Conservation (phyloP, 352 stramenopile species). For the Globisporangium barbulae region DNA sequence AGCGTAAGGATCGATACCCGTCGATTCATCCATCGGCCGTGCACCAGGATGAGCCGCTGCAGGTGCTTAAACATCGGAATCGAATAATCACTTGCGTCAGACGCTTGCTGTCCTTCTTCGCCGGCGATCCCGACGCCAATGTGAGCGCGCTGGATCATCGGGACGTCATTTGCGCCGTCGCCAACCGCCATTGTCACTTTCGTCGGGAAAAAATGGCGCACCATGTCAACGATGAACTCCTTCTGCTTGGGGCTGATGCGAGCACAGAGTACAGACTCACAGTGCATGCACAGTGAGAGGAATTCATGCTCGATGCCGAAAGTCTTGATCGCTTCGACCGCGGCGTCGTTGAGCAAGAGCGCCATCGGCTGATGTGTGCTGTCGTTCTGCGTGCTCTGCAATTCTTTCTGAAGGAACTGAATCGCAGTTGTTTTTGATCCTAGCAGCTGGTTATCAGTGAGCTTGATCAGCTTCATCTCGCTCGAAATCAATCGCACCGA, state of each 20-base stretch:
- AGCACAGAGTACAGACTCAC: constrained; percentile 94
- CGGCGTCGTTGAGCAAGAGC: constrained; percentile 47
- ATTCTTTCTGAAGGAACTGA: constrained; percentile 27
- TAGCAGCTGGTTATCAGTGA: constrained; percentile 28
- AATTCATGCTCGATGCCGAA: constrained; percentile 44
- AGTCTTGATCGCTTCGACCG: constrained; percentile 38
- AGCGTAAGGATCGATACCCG: constrained; percentile 62
- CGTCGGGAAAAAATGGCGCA: constrained; percentile 44
- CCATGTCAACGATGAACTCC: constrained; percentile 94
- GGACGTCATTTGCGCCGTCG: constrained; percentile 92
- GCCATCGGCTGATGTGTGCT: constrained; percentile 14
- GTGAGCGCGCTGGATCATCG: constrained; percentile 88
- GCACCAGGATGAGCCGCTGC: constrained; percentile 79
- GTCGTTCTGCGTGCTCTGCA: constrained; percentile 13
- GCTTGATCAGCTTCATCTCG: constrained; percentile 50
- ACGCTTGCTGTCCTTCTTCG: constrained; percentile 79
- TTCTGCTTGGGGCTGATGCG: constrained; percentile 97
- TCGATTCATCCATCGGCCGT: constrained; percentile 78
- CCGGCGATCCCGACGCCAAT: constrained; percentile 63
- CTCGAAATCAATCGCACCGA: constrained; percentile 45
- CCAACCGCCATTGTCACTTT: constrained; percentile 81
- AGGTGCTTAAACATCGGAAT: constrained; percentile 87
- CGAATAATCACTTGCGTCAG: constrained; percentile 88
- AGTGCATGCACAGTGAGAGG: constrained; percentile 61
- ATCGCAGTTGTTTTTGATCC: constrained; percentile 18